These are phyloP conservation scores for Pseudocercospora macadamiae DNA, from an alignment of 2,329 filamentous ascomycete genomes.

Conservation along the genomic window DNA sequence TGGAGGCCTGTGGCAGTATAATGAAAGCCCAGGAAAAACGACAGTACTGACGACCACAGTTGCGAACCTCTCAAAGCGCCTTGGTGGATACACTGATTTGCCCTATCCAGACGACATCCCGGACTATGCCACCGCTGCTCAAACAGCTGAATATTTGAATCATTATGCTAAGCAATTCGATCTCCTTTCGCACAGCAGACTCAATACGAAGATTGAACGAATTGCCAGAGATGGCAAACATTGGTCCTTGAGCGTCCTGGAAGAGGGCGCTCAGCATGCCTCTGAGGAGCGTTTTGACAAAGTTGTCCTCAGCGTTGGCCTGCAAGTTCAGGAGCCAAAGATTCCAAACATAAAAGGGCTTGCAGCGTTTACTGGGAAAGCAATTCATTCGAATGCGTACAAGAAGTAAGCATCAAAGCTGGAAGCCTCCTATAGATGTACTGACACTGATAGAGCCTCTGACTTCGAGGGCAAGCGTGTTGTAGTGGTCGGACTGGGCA, in stretches of 20 bases:
- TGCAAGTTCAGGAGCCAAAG: conserved; percentile 12
- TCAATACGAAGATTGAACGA: conserved; percentile 2
- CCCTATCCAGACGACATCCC: conserved; percentile 17
- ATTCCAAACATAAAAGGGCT: conserved; percentile 4
- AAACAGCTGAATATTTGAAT: conserved; percentile 14
- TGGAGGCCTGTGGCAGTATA: conserved; percentile 48
- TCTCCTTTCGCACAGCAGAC: conserved; percentile 2
- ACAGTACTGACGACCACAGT: conserved; percentile 17
- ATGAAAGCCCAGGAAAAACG: conserved; percentile 15
- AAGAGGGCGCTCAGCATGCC: background rate
- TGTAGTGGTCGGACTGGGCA: conserved; percentile 12
- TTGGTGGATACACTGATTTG: conserved; percentile 16
- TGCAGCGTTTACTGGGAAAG: conserved; percentile 8
- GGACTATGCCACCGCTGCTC: conserved; percentile 14
- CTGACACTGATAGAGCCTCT: background rate
- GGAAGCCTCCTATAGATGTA: background rate
- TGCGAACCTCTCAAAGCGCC: conserved; percentile 19
- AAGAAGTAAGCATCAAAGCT: background rate
- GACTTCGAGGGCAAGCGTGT: conserved; percentile 9
- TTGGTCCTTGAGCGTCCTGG: conserved; percentile 4
- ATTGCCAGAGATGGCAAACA: background rate
- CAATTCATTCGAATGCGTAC: conserved; percentile 15
- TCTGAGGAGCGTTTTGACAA: conserved; percentile 11
- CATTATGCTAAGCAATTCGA: conserved; percentile 16
- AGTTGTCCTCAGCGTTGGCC: conserved; percentile 7